Evolutionary conservation across 176 grass and related monocot species (phyloP).

Genomic region (Thalia dealbata): DNA sequence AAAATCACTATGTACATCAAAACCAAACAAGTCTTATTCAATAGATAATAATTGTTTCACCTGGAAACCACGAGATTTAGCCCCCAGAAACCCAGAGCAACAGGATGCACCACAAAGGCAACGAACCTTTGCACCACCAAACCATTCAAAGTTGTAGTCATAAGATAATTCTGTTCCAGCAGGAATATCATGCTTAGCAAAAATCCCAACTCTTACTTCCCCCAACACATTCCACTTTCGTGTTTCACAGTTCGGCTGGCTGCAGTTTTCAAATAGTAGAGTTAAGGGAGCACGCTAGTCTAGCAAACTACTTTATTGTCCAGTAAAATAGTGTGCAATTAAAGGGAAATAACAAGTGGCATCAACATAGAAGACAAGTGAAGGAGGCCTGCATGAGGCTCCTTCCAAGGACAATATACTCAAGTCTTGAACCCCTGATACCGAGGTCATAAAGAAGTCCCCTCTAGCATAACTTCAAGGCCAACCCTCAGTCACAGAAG

Average conservation of each 20-base stretch:
- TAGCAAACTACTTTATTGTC: background rate
- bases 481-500: background rate
- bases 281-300: background rate
- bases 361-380: slow-evolving; percentile 1
- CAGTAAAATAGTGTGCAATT: slow-evolving; percentile 8
- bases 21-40: background rate
- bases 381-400: background rate
- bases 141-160: slow-evolving; percentile 99
- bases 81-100: slow-evolving; percentile 95
- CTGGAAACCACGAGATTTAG: slow-evolving; percentile 98
- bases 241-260: slow-evolving; percentile 91
- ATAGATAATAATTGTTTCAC: slow-evolving; percentile 17
- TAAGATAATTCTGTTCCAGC: slow-evolving; percentile 70
- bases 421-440: background rate
- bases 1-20: background rate
- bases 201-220: slow-evolving; percentile 95
- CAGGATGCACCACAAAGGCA: slow-evolving; percentile 81
- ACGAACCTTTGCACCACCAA: slow-evolving; percentile 69
- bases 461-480: background rate
- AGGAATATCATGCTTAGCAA: slow-evolving; percentile 84
- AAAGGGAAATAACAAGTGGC: background rate
- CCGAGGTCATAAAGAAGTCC: background rate
- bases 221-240: slow-evolving; percentile 91
- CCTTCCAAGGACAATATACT: background rate
- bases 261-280: slow-evolving; percentile 42